Evolutionary conservation across 148 eudicot genomes (phyloP).

Genomic region (Selenicereus undatus): DNA sequence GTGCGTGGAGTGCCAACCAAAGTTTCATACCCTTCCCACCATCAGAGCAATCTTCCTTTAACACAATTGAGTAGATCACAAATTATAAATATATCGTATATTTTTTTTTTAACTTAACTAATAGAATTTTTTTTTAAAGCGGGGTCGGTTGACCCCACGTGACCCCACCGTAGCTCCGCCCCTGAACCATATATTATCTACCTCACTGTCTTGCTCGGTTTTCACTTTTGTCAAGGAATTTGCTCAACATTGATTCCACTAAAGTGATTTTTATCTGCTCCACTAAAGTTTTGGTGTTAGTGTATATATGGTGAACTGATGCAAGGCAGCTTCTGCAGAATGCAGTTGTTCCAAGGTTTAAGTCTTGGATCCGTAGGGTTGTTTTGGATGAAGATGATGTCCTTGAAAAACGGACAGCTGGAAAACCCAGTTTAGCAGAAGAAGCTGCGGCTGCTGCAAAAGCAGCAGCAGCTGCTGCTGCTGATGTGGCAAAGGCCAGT

Average conservation of each 20-base stretch:
- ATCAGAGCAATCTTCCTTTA: no score
- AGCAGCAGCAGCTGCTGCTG: slow-evolving; percentile 82
- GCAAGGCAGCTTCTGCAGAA: slow-evolving; percentile 40
- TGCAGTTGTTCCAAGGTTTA: slow-evolving; percentile 64
- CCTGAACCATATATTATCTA: not conserved
- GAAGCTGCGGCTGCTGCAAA: slow-evolving; percentile 94
- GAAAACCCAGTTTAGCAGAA: slow-evolving; percentile 61
- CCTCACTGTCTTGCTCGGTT: not conserved
- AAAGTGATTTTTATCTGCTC: not conserved
- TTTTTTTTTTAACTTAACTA: no score
- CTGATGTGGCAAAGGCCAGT: slow-evolving; percentile 82
- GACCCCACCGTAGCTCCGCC: no score
- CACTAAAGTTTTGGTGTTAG: not conserved
- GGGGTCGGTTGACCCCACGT: no score
- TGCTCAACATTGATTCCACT: not conserved
- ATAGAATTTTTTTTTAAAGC: no score
- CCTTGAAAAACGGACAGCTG: slow-evolving; percentile 17
- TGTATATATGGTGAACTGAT: not conserved
- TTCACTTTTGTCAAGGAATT: not conserved
- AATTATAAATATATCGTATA: no score
- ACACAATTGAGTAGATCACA: no score
- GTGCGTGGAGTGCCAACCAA: no score
- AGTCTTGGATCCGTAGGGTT: slow-evolving; percentile 90
- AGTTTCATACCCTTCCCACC: no score
- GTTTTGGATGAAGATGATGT: slow-evolving; percentile 55